phyloP scores from a whole-genome alignment of 106 monocot species.

The Allium fistulosum region DNA sequence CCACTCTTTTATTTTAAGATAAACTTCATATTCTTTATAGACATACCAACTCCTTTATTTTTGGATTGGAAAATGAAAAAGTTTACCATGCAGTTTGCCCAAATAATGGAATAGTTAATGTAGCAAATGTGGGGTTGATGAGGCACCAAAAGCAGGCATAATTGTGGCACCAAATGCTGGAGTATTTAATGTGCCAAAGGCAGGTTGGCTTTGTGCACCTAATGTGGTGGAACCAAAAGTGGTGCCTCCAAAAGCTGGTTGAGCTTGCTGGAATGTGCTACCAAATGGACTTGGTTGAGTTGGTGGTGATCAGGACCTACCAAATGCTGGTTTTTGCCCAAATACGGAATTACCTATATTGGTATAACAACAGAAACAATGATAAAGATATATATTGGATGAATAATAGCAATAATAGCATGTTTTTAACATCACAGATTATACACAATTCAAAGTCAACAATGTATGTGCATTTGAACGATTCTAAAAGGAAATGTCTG shows the following conservation, averaged over 20 bases:
- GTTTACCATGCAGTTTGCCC: no score
- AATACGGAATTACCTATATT: constrained; percentile 58
- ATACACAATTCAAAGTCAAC: no score
- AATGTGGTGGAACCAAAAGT: constrained; percentile 36
- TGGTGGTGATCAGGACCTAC: constrained; percentile 72
- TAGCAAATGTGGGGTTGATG: background rate
- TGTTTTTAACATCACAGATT: no score
- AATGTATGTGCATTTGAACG: no score
- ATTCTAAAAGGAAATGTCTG: no score
- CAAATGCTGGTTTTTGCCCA: constrained; percentile 84
- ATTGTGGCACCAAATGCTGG: constrained; percentile 14
- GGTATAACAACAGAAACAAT: background rate
- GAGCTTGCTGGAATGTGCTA: constrained; percentile 53
- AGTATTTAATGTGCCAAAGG: constrained; percentile 9
- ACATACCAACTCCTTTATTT: no score
- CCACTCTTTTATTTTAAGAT: no score
- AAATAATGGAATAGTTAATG: no score
- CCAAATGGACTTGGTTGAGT: constrained; percentile 74
- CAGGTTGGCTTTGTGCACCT: constrained; percentile 28
- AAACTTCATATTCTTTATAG: no score
- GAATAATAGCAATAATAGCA: no score
- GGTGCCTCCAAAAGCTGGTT: constrained; percentile 65
- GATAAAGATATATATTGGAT: no score
- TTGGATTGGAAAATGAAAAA: no score
- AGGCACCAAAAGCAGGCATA: constrained; percentile 14